Evolutionary conservation across 1,139 yeast genomes (phyloP).

Genomic region (Pichia inconspicua): DNA sequence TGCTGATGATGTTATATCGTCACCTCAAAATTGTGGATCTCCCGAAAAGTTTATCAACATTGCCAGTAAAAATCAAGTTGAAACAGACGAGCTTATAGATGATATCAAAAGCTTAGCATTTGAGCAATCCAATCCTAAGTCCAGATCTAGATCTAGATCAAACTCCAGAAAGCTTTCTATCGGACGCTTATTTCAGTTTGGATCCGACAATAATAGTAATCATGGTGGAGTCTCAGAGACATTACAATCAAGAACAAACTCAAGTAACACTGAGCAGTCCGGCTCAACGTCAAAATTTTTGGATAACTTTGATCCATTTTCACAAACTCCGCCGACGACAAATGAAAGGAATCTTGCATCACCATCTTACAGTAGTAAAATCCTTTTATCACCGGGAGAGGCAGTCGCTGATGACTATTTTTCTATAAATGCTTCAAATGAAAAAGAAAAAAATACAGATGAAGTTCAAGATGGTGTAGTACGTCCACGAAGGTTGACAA

Average conservation of each 20-base stretch:
- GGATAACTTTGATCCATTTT: conserved; percentile 7
- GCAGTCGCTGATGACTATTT: conserved; percentile 2
- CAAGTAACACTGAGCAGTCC: conserved; percentile 4
- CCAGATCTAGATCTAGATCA: conserved; percentile 25
- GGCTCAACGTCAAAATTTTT: conserved; percentile 2
- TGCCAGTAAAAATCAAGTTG: neutral
- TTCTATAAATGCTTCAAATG: neutral
- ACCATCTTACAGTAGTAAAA: conserved; percentile 3
- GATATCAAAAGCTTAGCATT: conserved; percentile 1
- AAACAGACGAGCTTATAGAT: neutral
- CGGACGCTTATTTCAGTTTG: conserved; percentile 26
- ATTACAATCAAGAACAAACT: conserved; percentile 1
- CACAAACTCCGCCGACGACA: conserved; percentile 19
- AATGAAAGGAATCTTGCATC: conserved; percentile 9
- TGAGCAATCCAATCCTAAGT: conserved; percentile 10
- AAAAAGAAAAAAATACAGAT: conserved; percentile 3
- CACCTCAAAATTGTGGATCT: conserved; percentile 5
- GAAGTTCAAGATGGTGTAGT: conserved; percentile 16
- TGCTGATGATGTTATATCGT: neutral
- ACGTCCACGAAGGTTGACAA: conserved; percentile 20
- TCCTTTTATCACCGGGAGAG: neutral
- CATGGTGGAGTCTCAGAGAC: neutral
- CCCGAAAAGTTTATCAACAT: conserved; percentile 1
- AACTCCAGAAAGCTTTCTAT: conserved; percentile 27
- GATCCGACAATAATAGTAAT: conserved; percentile 13